These are phyloP conservation scores for Tremellales sp. DNA, from an alignment of 1,284 basidiomycete species.

Conservation along the genomic window DNA sequence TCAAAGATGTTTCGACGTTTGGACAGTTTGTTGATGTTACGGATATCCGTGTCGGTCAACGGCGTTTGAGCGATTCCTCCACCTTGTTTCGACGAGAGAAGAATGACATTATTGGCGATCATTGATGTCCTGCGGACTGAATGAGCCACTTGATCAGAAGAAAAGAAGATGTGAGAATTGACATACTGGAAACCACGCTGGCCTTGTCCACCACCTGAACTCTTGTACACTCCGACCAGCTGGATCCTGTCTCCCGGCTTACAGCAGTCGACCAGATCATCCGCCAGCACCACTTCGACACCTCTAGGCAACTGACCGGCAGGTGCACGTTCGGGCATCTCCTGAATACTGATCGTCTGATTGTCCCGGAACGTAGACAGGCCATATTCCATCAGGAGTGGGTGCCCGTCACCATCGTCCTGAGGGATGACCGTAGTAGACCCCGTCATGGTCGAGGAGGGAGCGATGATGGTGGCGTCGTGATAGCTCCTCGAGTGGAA, in stretches of 20 bases:
- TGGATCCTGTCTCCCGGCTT: constrained; percentile 98
- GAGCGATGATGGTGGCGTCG: constrained; percentile 81
- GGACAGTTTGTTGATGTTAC: constrained; percentile 90
- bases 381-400: constrained; percentile 89
- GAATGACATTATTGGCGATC: constrained; percentile 91
- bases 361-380: constrained; percentile 91
- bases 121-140: constrained; percentile 69
- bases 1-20: constrained; percentile 79
- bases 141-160: background rate
- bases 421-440: constrained; percentile 90
- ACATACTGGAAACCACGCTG: constrained; percentile 88
- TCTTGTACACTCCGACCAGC: constrained; percentile 91
- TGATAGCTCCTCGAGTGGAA: constrained; percentile 91
- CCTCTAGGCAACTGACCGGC: constrained; percentile 94
- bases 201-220: constrained; percentile 77
- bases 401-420: constrained; percentile 82
- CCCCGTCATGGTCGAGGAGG: constrained; percentile 48
- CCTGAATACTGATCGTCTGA: constrained; percentile 96
- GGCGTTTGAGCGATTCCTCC: constrained; percentile 92
- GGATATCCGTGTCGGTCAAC: constrained; percentile 91
- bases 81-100: constrained; percentile 93
- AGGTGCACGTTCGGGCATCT: constrained; percentile 98
- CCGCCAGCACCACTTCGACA: constrained; percentile 92
- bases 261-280: constrained; percentile 94
- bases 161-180: background rate